phyloP scores from a whole-genome alignment of 441 rosid species.

The Gossypium lobatum region DNA sequence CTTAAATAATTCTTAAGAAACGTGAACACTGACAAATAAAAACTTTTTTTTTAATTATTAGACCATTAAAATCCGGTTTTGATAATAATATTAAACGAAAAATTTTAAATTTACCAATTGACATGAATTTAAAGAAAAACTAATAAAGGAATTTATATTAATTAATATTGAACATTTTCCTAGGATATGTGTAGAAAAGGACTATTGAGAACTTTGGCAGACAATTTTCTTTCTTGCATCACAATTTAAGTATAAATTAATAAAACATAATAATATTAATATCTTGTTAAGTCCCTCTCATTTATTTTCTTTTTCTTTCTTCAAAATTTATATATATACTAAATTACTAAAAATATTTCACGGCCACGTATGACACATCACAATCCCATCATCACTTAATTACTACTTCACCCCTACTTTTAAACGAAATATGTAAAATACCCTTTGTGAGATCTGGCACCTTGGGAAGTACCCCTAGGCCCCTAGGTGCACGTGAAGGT shows the following conservation, averaged over 20 bases:
- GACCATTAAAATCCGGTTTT: not conserved
- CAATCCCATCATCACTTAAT: slow-evolving; percentile 4
- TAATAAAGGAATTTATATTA: not conserved
- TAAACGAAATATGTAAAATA: not conserved
- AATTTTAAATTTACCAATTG: not conserved
- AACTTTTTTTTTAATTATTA: no score
- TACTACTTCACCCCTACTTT: not conserved
- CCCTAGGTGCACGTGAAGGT: slow-evolving; percentile 24
- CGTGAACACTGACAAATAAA: no score
- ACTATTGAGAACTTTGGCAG: not conserved
- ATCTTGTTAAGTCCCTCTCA: not conserved
- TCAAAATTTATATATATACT: not conserved
- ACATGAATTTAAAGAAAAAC: not conserved
- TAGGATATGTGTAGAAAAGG: slow-evolving; percentile 6
- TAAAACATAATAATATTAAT: not conserved
- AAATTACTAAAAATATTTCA: not conserved
- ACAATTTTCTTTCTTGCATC: not conserved
- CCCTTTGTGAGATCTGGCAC: slow-evolving; percentile 8
- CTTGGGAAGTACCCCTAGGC: slow-evolving; percentile 1
- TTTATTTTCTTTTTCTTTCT: not conserved
- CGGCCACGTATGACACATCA: slow-evolving; percentile 3
- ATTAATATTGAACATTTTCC: not conserved
- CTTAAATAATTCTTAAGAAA: no score
- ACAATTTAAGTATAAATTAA: not conserved
- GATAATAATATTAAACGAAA: not conserved